phyloP scores from a whole-genome alignment of 495 filamentous ascomycete species.

The Emericellopsis terricola region DNA sequence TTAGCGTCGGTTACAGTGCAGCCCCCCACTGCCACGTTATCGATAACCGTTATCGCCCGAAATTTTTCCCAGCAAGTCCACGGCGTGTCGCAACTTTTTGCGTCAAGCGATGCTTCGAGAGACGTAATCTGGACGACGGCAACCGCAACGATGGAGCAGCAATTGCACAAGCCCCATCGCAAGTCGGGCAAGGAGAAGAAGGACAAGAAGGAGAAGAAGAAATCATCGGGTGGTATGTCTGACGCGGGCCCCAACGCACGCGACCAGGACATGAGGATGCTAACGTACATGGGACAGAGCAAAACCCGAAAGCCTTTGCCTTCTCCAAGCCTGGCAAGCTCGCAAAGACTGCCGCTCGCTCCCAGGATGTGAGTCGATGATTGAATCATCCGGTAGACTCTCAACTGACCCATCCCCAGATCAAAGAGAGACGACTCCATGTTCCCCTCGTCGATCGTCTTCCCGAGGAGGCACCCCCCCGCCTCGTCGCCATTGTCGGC shows the following conservation, averaged over 20 bases:
- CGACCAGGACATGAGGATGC: too few species aligned
- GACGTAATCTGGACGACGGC: neutral
- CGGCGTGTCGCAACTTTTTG: too few species aligned
- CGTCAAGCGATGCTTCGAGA: neutral
- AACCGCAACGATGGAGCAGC: conserved; percentile 49
- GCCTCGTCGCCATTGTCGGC: conserved; percentile 82
- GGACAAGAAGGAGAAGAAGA: conserved; percentile 72
- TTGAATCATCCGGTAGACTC: neutral
- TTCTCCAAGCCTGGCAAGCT: conserved; percentile 64
- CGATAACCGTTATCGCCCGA: neutral
- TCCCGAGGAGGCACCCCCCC: conserved; percentile 86
- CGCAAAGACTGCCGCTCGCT: conserved; percentile 59
- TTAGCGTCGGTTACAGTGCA: too few species aligned
- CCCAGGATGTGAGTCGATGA: conserved; percentile 53
- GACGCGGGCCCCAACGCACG: too few species aligned
- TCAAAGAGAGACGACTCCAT: conserved; percentile 90
- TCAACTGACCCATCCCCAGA: conserved; percentile 20
- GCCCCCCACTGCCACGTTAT: too few species aligned
- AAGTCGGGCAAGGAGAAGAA: conserved; percentile 78
- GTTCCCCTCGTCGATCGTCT: conserved; percentile 89
- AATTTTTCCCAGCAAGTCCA: too few species aligned
- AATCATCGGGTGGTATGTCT: conserved; percentile 27
- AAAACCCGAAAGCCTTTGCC: conserved; percentile 77
- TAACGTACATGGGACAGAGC: conserved; percentile 29
- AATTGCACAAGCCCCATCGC: conserved; percentile 62